Evolutionary conservation across 805 yeast genomes (phyloP), one percentile per base, ranked within the genome.

Genomic region (Saturnispora saitoi): DNA sequence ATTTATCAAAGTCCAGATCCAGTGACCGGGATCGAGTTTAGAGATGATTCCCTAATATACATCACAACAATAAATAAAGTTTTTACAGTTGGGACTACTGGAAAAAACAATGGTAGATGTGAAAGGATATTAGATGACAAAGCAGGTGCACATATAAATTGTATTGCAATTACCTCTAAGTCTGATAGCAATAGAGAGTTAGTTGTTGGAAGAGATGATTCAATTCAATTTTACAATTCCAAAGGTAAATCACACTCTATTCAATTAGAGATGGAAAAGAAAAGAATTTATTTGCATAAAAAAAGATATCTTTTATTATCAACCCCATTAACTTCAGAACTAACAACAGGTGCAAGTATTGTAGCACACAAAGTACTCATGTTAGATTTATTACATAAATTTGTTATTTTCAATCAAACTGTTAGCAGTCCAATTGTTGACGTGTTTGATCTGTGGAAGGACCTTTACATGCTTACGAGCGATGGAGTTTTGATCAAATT

Each of bases 1-100:
- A 80, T 90, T 1, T 86, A 81, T 60, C 86, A 83, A 50, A 77
- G 81, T 45, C 65, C 66, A 14, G 93, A 87, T 43, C 95, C 97
- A 1, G 75, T 93, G 17, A 91, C 98, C 0, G 83, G 86, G 0
- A 65, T 91, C 1, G 75, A 76, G 28, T 77, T 90, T 55, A 72
- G 72, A 45, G 74, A 77, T 43, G 72, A 72, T 14, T 72, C 76
- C 1, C 66, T 76, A 30, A 65, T 89, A 14, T 89, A 77, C 60
- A 83, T 86, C 17, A 72, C 91, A 1, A 85, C 97, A 0, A 80
- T 93, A 0, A 77, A 83, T 14, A 81, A 76, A 54, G 73, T 89
- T 1, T 62, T 88, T 43, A 75, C 89, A 0, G 78, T 89, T 10
- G 75, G 81, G 12, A 88, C 96, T 0, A 75, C 81, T 1, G 95